Conservation (phyloP, 345 rosid genomes). For the Mallotus nudiflorus region DNA sequence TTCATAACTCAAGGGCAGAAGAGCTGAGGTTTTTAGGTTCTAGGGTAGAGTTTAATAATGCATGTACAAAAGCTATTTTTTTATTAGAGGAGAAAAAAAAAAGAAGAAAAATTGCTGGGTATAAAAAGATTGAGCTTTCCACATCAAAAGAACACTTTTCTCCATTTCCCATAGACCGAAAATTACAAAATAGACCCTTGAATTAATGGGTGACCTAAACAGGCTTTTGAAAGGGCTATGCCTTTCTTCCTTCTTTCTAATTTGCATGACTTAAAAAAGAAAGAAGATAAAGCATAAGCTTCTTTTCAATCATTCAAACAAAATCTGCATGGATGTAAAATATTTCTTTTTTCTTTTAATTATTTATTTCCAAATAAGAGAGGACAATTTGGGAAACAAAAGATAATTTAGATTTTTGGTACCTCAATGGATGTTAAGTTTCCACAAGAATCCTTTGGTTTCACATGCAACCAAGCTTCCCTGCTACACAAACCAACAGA, state of each 20-base stretch:
- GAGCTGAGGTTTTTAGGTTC: conserved; percentile 19
- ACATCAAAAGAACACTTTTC: conserved; percentile 1
- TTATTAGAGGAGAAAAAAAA: no score
- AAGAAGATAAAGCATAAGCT: conserved; percentile 12
- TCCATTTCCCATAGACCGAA: not conserved
- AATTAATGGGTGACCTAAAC: conserved; percentile 32
- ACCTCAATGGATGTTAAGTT: conserved; percentile 75
- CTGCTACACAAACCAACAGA: conserved; percentile 55
- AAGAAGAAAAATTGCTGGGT: not conserved
- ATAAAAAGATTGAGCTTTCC: conserved; percentile 6
- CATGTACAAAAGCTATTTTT: no score
- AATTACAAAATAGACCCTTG: conserved; percentile 34
- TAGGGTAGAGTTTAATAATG: conserved; percentile 4
- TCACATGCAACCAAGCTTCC: conserved; percentile 93
- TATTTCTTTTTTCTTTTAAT: not conserved
- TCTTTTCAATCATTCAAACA: conserved; percentile 25
- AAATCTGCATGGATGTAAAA: conserved; percentile 7
- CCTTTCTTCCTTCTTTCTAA: conserved; percentile 26
- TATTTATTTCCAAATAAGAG: conserved; percentile 8
- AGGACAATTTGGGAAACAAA: conserved; percentile 27
- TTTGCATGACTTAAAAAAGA: conserved; percentile 30
- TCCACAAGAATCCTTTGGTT: conserved; percentile 59
- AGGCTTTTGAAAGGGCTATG: conserved; percentile 37
- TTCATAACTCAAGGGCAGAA: not conserved
- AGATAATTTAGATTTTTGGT: conserved; percentile 19